Conservation (phyloP, 306 rosid genomes). For the Glycine tomentella region DNA sequence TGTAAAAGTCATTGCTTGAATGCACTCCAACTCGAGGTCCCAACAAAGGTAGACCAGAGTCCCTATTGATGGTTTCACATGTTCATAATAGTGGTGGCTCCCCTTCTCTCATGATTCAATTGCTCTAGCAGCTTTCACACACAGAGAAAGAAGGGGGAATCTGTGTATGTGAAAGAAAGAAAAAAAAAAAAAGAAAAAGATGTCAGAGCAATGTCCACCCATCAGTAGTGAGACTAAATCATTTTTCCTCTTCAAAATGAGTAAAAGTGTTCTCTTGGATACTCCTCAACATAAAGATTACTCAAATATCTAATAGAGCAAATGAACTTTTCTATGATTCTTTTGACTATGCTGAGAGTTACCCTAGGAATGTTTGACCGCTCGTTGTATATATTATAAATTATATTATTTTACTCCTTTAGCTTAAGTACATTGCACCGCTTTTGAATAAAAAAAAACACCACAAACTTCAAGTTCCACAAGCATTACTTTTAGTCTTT, state of each 20-base stretch:
- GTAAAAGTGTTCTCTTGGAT: constrained; percentile 65
- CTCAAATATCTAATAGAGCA: constrained; percentile 28
- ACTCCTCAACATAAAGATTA: constrained; percentile 47
- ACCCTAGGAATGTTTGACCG: constrained; percentile 53
- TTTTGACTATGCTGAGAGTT: constrained; percentile 51
- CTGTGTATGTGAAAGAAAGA: constrained; percentile 19
- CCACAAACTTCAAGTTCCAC: background rate
- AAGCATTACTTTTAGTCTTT: no score
- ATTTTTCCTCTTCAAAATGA: constrained; percentile 37
- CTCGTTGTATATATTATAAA: background rate
- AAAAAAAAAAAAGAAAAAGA: constrained; percentile 39
- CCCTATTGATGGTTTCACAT: constrained; percentile 68
- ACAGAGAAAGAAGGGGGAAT: background rate
- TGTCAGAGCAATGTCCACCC: constrained; percentile 35
- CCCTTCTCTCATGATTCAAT: constrained; percentile 66
- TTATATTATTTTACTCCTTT: background rate
- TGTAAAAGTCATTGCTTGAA: constrained; percentile 64
- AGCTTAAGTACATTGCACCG: background rate
- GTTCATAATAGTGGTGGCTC: constrained; percentile 74
- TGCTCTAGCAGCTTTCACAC: constrained; percentile 46
- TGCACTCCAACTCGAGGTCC: constrained; percentile 64
- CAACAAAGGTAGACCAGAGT: constrained; percentile 54
- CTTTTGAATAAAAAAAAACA: background rate
- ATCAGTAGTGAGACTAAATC: constrained; percentile 39
- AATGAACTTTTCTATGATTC: constrained; percentile 47